Evolutionary conservation across 1,284 basidiomycete species (phyloP), one percentile per base, ranked within the genome.

Genomic region (Malassezia vespertilionis): DNA sequence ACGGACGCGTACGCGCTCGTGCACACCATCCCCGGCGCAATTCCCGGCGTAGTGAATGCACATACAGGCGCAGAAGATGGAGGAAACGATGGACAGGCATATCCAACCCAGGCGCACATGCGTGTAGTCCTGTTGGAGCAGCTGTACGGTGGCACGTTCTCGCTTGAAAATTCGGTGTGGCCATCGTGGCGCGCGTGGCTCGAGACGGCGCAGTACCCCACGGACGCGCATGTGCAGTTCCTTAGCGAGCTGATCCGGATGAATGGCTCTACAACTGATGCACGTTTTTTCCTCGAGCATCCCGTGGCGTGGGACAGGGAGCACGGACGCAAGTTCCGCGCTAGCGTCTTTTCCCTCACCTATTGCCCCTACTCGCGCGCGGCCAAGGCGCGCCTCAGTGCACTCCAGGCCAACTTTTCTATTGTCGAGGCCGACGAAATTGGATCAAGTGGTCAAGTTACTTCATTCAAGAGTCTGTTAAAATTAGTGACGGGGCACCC

Each of bases 331-430:
- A n/a, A n/a, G 22, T 28, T 36, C 17, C 50, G 40, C 7, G 15
- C 53, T 22, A 55, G 44, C 18, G 49, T 55, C 14, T 55, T 55
- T 17, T 51, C 47, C 33, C 52, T 52, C 34, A 47, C 53, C 12
- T 55, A 52, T 36, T 55, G 53, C 44, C 53, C 53, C 14, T 55
- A 47, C 44, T 55, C 53, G 44, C 22, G 38, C 5, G 26, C 12
- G 10, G 53, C 53, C 27, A 55, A 55, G 40, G 31, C 22, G 14
- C 38, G 52, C n/a, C 43, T 55, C 17, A 22, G 14, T 23, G 22
- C 33, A 40, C 35, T 40, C 35, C 12, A 30, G 10, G 53, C 53
- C 2, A 26, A 39, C 17, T 52, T n/a, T n/a, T n/a, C n/a, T n/a
- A n/a, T n/a, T n/a, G n/a, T n/a, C n/a, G n/a, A n/a, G n/a, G n/a